A percentile compares a stretch with the other conserved stretches of the same genome.
phyloP scores from a whole-genome alignment of 2,329 filamentous ascomycete genomes.

The Graphilbum sp. region DNA sequence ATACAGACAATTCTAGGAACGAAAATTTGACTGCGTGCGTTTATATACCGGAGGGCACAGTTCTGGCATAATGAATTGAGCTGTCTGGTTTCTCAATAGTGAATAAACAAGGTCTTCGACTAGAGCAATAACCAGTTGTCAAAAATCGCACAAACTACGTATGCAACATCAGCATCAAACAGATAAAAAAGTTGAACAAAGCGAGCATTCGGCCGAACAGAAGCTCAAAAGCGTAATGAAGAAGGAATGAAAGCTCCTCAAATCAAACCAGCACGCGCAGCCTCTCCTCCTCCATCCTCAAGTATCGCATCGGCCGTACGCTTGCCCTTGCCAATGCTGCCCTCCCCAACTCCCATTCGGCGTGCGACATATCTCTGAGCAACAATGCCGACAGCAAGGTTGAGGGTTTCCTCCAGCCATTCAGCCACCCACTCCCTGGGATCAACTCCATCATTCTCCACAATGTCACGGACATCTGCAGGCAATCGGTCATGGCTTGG shows the following conservation, averaged over 20 bases:
- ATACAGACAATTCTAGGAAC: no score
- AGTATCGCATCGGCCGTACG: conserved; percentile 40
- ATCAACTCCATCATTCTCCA: conserved; percentile 61
- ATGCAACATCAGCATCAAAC: no score
- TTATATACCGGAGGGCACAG: no score
- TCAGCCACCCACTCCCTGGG: conserved; percentile 94
- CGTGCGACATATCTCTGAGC: conserved; percentile 91
- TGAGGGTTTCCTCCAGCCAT: conserved; percentile 83
- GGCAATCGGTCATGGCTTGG: conserved; percentile 37
- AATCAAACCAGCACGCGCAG: conserved; percentile 39
- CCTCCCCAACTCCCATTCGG: conserved; percentile 90
- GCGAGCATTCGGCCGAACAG: neutral
- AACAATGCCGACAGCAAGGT: conserved; percentile 63
- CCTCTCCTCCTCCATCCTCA: conserved; percentile 40
- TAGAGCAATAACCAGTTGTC: no score
- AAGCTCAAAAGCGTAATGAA: neutral
- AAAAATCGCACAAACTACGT: no score
- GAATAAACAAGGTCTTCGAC: no score
- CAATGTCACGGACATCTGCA: conserved; percentile 73
- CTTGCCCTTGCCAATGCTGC: conserved; percentile 44
- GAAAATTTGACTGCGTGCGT: no score
- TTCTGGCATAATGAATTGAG: no score
- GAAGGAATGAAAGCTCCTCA: conserved; percentile 12
- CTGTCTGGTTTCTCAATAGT: no score
- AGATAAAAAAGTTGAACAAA: neutral